Percentiles rank a stretch among this genome's conserved stretches.
phyloP scores from a whole-genome alignment of 164 flowering plant genomes.

The Nymphaea colorata region DNA sequence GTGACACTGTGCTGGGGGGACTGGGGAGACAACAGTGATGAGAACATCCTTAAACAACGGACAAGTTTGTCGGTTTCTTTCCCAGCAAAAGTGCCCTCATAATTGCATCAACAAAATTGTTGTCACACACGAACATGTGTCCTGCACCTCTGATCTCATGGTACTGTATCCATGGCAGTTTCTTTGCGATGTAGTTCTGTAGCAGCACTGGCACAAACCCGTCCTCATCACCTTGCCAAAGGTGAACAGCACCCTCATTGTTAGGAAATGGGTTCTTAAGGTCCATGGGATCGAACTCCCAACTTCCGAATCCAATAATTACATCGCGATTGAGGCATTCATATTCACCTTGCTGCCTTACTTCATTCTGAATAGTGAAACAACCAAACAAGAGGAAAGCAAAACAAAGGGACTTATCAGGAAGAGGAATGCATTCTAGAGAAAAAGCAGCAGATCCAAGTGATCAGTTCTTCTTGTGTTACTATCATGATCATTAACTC shows the following conservation, averaged over 20 bases:
- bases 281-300: conserved; percentile 62
- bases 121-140: conserved; percentile 13
- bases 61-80: conserved; percentile 13
- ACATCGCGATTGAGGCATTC: conserved; percentile 46
- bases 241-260: conserved; percentile 52
- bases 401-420: not conserved
- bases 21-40: no score
- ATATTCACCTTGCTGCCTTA: conserved; percentile 27
- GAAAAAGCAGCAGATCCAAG: not conserved
- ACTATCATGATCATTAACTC: not conserved
- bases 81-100: conserved; percentile 38
- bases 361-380: conserved; percentile 8
- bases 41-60: not conserved
- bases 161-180: conserved; percentile 61
- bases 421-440: not conserved
- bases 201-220: conserved; percentile 31
- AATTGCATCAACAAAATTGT: conserved; percentile 25
- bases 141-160: conserved; percentile 52
- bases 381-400: not conserved
- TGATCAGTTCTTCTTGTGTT: not conserved
- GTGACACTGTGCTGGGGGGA: no score
- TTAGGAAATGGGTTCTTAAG: conserved; percentile 51
- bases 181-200: conserved; percentile 40
- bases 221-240: conserved; percentile 80
- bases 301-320: conserved; percentile 50